Base-by-base conservation (phyloP, 1,139 yeast genomes). In the Wickerhamomyces sp. region DNA sequence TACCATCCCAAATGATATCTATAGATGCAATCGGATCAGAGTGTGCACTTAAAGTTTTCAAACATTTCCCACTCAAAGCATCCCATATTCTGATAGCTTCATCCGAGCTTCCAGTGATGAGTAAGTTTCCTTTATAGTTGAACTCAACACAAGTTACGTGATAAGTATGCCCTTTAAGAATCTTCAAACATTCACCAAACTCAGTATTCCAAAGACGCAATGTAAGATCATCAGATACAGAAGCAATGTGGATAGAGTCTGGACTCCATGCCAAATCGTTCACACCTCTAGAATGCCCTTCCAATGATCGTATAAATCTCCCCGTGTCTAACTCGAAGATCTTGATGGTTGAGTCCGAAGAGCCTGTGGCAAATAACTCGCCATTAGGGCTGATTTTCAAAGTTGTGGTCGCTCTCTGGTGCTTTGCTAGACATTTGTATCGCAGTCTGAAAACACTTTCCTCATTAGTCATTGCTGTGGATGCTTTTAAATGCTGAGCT, bases 71-170 rank as follows among this genome's bases (percentile, higher is more conserved):
- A 18, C 78, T 69, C 24, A 73, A 64, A 6, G 83, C 73, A 58
- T 89, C 96, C 98, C 98, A 91, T 4, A 89, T 71, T 32, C 88
- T 74, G 16, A 91, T 81, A 31, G 89, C 88, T 52, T 91, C 98
- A 58, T 91, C 98, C 28, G 93, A 78, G 2, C 94, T 77, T 0
- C 95, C 95, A 31, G 89, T 75, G 18, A 86, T 78, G 18, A 91
- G 58, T 17, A 91, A 59, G 47, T 87, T 86, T 0, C 96, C 95
- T 54, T 80, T 80, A 30, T 67, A 59, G 41, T 78, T 83, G 62
- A 81, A 91, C 38, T 68, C 67, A n/a, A 87, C 61, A 12, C 85
- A 68, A 4, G 87, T 80, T 16, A 87, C 86, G 43, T 87, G 91
- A 45, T 81, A 91, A 0, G 95, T 86, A 53, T 91, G 98, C 13